phyloP scores from a whole-genome alignment of 2,329 filamentous ascomycete genomes.

The Hypoxylon sp. region DNA sequence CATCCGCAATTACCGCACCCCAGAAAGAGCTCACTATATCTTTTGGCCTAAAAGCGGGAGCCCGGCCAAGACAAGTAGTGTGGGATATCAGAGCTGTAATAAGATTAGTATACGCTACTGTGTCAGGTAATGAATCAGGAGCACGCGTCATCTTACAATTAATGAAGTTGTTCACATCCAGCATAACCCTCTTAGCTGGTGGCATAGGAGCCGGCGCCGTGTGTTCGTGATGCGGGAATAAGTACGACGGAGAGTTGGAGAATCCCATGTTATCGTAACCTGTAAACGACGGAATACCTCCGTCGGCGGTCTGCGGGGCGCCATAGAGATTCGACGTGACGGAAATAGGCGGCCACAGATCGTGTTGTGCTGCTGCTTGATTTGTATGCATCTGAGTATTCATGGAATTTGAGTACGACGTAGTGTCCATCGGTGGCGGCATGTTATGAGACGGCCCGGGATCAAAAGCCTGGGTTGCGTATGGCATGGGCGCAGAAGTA shows the following conservation, averaged over 20 bases:
- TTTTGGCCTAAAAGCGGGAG: constrained; percentile 47
- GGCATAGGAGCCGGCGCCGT: neutral
- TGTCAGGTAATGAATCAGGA: neutral
- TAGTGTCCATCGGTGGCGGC: constrained; percentile 7
- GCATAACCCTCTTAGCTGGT: constrained; percentile 24
- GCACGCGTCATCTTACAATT: constrained; percentile 26
- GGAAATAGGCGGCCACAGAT: constrained; percentile 20
- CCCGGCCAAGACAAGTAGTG: constrained; percentile 47
- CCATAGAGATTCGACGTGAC: constrained; percentile 20
- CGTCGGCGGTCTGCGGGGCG: constrained; percentile 1
- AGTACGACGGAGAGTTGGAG: constrained; percentile 22
- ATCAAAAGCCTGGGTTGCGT: constrained; percentile 8
- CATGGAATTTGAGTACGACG: neutral
- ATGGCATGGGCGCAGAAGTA: constrained; percentile 3
- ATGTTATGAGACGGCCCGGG: neutral
- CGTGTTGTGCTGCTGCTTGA: neutral
- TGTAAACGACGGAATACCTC: constrained; percentile 18
- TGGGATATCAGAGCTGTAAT: constrained; percentile 42
- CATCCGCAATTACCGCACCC: constrained; percentile 42
- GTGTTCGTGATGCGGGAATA: constrained; percentile 21
- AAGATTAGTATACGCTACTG: constrained; percentile 8
- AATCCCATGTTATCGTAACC: constrained; percentile 28
- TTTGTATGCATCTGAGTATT: neutral
- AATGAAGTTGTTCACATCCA: constrained; percentile 38
- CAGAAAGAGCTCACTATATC: constrained; percentile 49